phyloP scores from a whole-genome alignment of 208 protist genomes.

The Eutreptiella sp. region DNA sequence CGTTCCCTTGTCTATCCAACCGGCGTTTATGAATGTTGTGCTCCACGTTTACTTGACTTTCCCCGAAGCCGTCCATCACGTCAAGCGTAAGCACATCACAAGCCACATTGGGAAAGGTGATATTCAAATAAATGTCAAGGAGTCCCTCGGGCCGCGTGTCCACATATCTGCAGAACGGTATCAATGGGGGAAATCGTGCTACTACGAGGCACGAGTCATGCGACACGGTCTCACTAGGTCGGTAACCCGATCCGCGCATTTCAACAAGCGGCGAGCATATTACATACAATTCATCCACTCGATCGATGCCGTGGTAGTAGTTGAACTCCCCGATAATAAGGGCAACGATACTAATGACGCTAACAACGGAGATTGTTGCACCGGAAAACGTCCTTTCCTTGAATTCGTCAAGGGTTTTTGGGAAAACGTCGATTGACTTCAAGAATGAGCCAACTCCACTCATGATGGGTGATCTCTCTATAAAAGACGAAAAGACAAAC shows the following conservation, averaged over 20 bases:
- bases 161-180: too few species aligned
- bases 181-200: conserved; percentile 63
- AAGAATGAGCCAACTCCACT: too few species aligned
- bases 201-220: too few species aligned
- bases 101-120: conserved; percentile 61
- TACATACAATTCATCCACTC: too few species aligned
- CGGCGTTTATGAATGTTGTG: conserved; percentile 49
- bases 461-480: too few species aligned
- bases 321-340: conserved; percentile 56
- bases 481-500: too few species aligned
- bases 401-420: conserved; percentile 76
- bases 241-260: too few species aligned
- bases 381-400: conserved; percentile 52
- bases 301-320: conserved; percentile 56
- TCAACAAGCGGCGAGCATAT: too few species aligned
- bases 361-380: conserved; percentile 49
- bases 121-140: conserved; percentile 57
- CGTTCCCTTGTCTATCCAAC: conserved; percentile 37
- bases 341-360: conserved; percentile 45
- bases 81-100: conserved; percentile 67
- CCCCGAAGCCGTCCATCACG: conserved; percentile 59
- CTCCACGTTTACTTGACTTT: conserved; percentile 36
- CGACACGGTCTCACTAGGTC: too few species aligned
- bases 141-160: conserved; percentile 51
- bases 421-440: conserved; percentile 65